Percentiles rank a stretch among this genome's conserved stretches.
phyloP scores from a whole-genome alignment of 352 stramenopile species.

The Hyaloperonospora arabidopsidis region DNA sequence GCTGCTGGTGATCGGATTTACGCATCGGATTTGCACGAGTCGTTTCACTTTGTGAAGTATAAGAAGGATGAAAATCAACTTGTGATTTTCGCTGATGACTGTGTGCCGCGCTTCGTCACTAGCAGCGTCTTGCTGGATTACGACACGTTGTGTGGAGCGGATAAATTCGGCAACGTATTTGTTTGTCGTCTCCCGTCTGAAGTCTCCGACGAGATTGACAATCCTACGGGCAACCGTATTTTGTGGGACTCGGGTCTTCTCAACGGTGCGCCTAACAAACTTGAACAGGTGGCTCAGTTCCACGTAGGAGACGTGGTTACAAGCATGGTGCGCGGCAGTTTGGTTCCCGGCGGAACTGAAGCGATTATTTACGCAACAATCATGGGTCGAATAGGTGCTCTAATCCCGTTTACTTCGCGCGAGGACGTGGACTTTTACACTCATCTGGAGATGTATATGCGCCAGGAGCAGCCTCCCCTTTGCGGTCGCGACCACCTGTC shows the following conservation, averaged over 20 bases:
- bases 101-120: conserved; percentile 76
- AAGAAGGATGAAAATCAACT: conserved; percentile 93
- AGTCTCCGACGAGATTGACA: conserved; percentile 93
- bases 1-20: conserved; percentile 93
- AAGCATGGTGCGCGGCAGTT: conserved; percentile 89
- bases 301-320: conserved; percentile 98
- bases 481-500: conserved; percentile 94
- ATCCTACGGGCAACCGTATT: conserved; percentile 92
- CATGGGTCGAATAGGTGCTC: conserved; percentile 92
- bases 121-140: conserved; percentile 92
- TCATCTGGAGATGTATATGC: conserved; percentile 96
- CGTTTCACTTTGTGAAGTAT: conserved; percentile 97
- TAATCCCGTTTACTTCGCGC: conserved; percentile 94
- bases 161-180: conserved; percentile 99
- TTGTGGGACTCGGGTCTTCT: conserved; percentile 92
- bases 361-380: conserved; percentile 97
- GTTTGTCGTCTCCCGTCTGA: conserved; percentile 90
- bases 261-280: conserved; percentile 93
- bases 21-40: conserved; percentile 93
- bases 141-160: conserved; percentile 95
- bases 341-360: conserved; percentile 94
- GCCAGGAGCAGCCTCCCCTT: conserved; percentile 86
- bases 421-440: conserved; percentile 98
- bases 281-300: conserved; percentile 94
- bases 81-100: conserved; percentile 95